Conservation (phyloP, 257 asterid species). For the Cinchona pubescens region DNA sequence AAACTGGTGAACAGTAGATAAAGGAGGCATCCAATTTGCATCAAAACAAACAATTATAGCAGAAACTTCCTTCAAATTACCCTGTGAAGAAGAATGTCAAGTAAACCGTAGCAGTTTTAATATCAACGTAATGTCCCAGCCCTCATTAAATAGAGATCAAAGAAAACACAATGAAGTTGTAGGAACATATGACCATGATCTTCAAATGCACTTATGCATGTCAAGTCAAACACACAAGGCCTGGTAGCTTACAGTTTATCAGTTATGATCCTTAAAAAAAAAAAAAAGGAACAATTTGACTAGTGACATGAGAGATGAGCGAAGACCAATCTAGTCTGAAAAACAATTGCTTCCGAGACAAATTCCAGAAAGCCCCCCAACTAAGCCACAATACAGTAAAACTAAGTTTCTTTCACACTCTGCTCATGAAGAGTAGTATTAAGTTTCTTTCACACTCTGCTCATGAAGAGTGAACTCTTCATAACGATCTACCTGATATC, state of each 20-base stretch:
- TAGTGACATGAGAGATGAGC: not conserved
- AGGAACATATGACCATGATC: constrained; percentile 16
- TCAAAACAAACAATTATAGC: constrained; percentile 68
- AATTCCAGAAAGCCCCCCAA: not conserved
- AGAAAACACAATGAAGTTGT: constrained; percentile 31
- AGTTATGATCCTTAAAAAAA: not conserved
- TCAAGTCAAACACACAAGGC: not conserved
- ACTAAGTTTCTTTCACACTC: not conserved
- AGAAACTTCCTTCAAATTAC: constrained; percentile 79
- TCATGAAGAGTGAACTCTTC: not conserved
- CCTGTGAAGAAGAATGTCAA: constrained; percentile 80
- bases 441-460: not conserved
- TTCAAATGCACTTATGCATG: constrained; percentile 12
- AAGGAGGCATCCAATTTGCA: constrained; percentile 78
- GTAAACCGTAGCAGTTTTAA: constrained; percentile 50
- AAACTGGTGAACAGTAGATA: constrained; percentile 80
- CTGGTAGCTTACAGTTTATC: not conserved
- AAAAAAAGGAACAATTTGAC: not conserved
- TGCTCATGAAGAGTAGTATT: not conserved
- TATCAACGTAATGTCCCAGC: constrained; percentile 41
- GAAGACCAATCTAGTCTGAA: not conserved
- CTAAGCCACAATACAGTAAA: constrained; percentile 4
- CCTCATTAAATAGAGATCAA: constrained; percentile 26
- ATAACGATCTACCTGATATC: not conserved
- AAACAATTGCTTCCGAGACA: constrained; percentile 3